A percentile compares a stretch with the other conserved stretches of the same genome.
These are phyloP conservation scores for Furcasterigmium furcatum DNA, from an alignment of 2,329 filamentous ascomycete species.

Conservation along the genomic window DNA sequence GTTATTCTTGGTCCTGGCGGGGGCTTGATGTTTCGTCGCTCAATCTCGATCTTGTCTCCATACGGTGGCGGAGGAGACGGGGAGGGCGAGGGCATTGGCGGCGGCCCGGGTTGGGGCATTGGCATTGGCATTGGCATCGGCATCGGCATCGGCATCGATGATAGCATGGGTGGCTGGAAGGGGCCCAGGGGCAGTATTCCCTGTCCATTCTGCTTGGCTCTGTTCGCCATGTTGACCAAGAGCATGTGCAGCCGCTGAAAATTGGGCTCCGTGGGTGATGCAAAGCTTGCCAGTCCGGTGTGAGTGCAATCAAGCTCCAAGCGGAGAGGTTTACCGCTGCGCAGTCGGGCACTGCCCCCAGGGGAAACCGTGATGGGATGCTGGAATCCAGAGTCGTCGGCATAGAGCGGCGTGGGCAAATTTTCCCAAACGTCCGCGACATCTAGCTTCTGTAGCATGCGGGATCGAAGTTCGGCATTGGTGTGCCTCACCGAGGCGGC, in stretches of 20 bases:
- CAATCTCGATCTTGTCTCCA: not conserved
- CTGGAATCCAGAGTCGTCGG: not conserved
- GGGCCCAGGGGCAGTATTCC: too few relatives aligned
- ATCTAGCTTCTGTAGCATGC: constrained; percentile 2
- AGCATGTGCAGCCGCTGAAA: not conserved
- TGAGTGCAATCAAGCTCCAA: not conserved
- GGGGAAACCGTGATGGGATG: constrained; percentile 5
- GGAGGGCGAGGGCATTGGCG: not conserved
- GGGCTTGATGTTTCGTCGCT: not conserved
- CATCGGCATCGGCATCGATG: not conserved
- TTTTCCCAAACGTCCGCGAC: not conserved
- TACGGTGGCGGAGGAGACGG: not conserved
- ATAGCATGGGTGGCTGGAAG: too few relatives aligned
- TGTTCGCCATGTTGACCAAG: not conserved
- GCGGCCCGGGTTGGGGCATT: not conserved
- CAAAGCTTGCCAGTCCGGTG: not conserved
- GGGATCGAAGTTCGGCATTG: constrained; percentile 11
- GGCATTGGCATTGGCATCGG: not conserved
- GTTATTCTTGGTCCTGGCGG: not conserved
- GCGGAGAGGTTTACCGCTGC: not conserved
- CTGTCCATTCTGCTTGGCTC: not conserved
- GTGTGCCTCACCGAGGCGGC: constrained; percentile 13
- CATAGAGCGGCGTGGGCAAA: not conserved
- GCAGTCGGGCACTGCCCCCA: not conserved
- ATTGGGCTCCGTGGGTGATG: not conserved